Evolutionary conservation across 1,284 basidiomycete species (phyloP), one percentile per base, ranked within the genome.

Genomic region (Phylloboletellus chloephorus): DNA sequence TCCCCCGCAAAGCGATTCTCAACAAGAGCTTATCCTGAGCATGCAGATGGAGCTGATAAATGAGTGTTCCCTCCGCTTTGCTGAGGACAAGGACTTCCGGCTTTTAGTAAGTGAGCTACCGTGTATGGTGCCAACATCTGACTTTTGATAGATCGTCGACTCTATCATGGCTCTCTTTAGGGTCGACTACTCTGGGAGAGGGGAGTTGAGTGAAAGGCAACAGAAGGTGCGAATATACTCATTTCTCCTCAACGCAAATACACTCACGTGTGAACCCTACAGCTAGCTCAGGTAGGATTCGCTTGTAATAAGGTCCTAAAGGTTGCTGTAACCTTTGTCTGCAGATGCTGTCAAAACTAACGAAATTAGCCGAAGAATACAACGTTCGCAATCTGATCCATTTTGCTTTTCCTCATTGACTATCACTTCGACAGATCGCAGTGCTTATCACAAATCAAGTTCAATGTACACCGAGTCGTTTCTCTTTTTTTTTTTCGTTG

Each of bases 91-190:
- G 57, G 83, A 85, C 52, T 88, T 82, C 52, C 70, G 78, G 31
- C 72, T 90, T 23, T 64, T 91, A 52, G 86, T 84, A 51, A 17
- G 58, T 35, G 39, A 24, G 16, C 16, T 26, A 34, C 35, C 21
- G 16, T 22, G 21, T n/a, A 23, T 16, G 10, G 30, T 5, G 20
- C 17, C 11, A 21, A 37, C 8, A 32, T 31, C 26, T 60, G 12
- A 63, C 21, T 16, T 35, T 50, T 13, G 42, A 20, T 49, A 91
- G 87, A 88, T 96, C 48, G 79, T 91, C 20, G 89, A 97, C 60
- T 92, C 88, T 50, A 93, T 96, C 52, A 94, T 97, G 88, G 93
- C 93, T 21, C 72, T 95, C 7, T 96, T 96, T 65, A 80, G 92
- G 9, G 88, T 91, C 13, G 93, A 96, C 63, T 96, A 74, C 60